phyloP scores from a whole-genome alignment of 2,329 filamentous ascomycete species.

The Exophiala lecanii-corni region DNA sequence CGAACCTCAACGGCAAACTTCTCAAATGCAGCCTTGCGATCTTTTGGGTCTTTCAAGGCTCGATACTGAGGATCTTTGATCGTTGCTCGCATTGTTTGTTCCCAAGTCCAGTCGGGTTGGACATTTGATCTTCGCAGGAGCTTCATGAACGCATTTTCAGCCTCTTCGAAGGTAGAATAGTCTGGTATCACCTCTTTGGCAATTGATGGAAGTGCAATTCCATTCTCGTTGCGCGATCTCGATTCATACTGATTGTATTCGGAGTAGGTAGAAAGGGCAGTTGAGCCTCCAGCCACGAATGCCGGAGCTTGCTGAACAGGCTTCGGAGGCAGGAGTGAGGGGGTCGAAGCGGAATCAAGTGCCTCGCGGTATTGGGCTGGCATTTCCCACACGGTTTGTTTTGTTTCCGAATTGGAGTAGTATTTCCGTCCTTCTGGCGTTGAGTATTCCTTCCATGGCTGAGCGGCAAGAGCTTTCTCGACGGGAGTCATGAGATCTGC shows the following conservation, averaged over 20 bases:
- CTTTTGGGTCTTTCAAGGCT: constrained; percentile 85
- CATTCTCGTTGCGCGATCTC: constrained; percentile 45
- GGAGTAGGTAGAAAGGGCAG: constrained; percentile 39
- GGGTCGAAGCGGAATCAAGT: constrained; percentile 52
- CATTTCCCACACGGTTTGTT: constrained; percentile 92
- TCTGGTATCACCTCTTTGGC: constrained; percentile 61
- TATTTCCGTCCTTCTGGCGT: constrained; percentile 84
- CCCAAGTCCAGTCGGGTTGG: constrained; percentile 88
- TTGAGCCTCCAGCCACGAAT: constrained; percentile 56
- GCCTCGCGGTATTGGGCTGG: constrained; percentile 76
- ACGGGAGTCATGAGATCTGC: constrained; percentile 77
- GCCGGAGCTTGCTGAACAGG: constrained; percentile 45
- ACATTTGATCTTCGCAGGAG: constrained; percentile 79
- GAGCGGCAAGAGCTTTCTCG: constrained; percentile 75
- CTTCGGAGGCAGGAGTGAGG: constrained; percentile 28
- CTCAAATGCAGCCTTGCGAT: constrained; percentile 85
- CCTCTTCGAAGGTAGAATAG: constrained; percentile 76
- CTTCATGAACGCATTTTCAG: constrained; percentile 89
- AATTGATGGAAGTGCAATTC: constrained; percentile 34
- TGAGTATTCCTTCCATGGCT: constrained; percentile 91
- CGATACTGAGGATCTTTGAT: constrained; percentile 91
- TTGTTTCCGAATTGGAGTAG: constrained; percentile 90
- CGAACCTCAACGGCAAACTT: constrained; percentile 90
- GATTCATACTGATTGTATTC: constrained; percentile 45
- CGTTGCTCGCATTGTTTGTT: constrained; percentile 77